Conservation (phyloP, 768 basidiomycete species). For the Tricholomella constricta region DNA sequence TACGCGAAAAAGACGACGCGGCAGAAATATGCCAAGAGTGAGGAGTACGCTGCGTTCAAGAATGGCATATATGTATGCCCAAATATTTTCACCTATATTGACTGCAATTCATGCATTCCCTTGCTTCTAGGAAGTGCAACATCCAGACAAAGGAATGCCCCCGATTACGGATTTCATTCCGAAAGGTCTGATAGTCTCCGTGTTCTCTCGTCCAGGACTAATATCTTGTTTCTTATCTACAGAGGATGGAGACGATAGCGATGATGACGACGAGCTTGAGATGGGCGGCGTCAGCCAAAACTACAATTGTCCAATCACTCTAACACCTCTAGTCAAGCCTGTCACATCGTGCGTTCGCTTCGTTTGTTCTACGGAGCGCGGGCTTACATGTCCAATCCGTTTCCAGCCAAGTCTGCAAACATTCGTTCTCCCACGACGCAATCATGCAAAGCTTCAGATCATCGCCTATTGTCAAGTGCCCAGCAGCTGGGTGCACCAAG, state of each 20-base stretch:
- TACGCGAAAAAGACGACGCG: constrained; percentile 67
- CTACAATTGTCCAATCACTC: constrained; percentile 82
- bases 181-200: constrained; percentile 67
- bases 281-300: constrained; percentile 84
- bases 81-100: neutral
- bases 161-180: constrained; percentile 74
- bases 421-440: constrained; percentile 78
- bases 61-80: constrained; percentile 61
- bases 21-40: constrained; percentile 73
- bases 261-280: constrained; percentile 87
- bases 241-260: constrained; percentile 84
- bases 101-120: neutral
- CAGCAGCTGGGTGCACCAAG: constrained; percentile 72
- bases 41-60: constrained; percentile 62
- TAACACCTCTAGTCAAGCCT: constrained; percentile 68
- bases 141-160: constrained; percentile 71
- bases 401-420: constrained; percentile 65
- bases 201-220: neutral
- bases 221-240: constrained; percentile 3
- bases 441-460: constrained; percentile 64
- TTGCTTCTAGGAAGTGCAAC: constrained; percentile 57
- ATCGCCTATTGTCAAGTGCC: constrained; percentile 48
- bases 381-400: constrained; percentile 3
- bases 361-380: constrained; percentile 5
- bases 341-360: constrained; percentile 70